phyloP scores from a whole-genome alignment of 129 eudicot species.

The Escallonia rubra region DNA sequence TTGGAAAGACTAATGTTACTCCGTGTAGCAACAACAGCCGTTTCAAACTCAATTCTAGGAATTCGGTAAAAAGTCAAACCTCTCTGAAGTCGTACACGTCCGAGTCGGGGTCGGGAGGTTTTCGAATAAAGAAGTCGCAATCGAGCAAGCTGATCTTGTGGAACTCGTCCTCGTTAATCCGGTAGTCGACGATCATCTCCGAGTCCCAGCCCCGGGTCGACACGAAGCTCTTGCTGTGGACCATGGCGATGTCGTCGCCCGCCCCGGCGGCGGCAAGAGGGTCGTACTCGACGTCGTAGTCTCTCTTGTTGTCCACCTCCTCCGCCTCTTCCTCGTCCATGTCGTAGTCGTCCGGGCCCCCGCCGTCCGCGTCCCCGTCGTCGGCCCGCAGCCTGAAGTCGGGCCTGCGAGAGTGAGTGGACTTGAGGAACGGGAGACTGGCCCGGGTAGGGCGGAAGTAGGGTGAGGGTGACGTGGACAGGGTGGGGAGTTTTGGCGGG shows the following conservation, averaged over 20 bases:
- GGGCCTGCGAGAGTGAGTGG: conserved; percentile 9
- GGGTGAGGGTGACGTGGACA: conserved; percentile 19
- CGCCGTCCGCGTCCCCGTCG: conserved; percentile 65
- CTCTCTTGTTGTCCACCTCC: conserved; percentile 75
- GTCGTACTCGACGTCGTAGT: conserved; percentile 80
- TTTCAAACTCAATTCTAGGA: no score
- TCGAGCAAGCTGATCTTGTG: conserved; percentile 73
- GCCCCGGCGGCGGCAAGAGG: conserved; percentile 16
- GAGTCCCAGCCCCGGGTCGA: conserved; percentile 83
- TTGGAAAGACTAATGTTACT: no score
- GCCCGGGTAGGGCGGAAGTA: conserved; percentile 11
- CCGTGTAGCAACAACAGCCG: no score
- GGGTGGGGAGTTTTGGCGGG: conserved; percentile 24
- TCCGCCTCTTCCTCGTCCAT: conserved; percentile 85
- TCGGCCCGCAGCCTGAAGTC: conserved; percentile 63
- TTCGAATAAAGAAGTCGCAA: conserved; percentile 90
- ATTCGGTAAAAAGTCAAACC: conserved; percentile 26
- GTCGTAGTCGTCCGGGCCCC: conserved; percentile 50
- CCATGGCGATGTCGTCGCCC: conserved; percentile 51
- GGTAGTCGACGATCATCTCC: conserved; percentile 70
- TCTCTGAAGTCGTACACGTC: conserved; percentile 93
- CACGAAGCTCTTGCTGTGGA: conserved; percentile 62
- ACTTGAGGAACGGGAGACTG: conserved; percentile 12
- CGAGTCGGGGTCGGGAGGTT: conserved; percentile 87
- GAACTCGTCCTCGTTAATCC: conserved; percentile 91